Base-by-base conservation (phyloP, 345 rosid genomes). In the Excoecaria agallocha region DNA sequence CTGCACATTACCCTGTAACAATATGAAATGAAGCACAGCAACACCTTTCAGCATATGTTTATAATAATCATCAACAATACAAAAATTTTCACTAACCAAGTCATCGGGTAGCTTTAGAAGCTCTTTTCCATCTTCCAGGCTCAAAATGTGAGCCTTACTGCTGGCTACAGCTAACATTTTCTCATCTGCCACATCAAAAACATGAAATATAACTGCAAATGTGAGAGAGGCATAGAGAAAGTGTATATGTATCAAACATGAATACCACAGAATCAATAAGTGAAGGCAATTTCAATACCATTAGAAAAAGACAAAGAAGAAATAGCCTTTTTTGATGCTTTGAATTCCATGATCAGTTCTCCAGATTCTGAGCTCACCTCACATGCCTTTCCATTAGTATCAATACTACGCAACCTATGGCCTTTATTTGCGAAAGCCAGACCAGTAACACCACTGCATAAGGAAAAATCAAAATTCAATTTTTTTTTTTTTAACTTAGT, bases 121-220 rank as follows among this genome's bases (percentile, higher is more conserved):
- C 76, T 86, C 86, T 72, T 81, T 74, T 46, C 78, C 86, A 58
- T 71, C 78, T 66, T 79, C 84, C 85, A 84, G 52, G 71, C 69
- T 72, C 50, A 81, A 41, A 20, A 84, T 24, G 12, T 69, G 66
- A 43, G 80, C 49, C 75, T 57, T 78, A 68, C 58, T 74, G 56
- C 77, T 73, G 43, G 72, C 78, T 49, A 82, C 55, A 65, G 83
- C 82, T 56, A 82, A 43, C 52, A 79, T 41, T 74, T 82, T 81
- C 74, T 67, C 71, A 71, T 84, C 87, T 86, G 82, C 49, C 60
- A 70, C 71, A 74, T 49, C 19, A 2, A 38, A 30, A 59, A 38
- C 58, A 46, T 12, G 4, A 41, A 45, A 63, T 12, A 35, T 37
- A n/a, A 61, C 6, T 61, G 17, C 10, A 8, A 45, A 61, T 41